Percentiles rank a stretch among this genome's conserved stretches.
These are phyloP conservation scores for Hanseniaspora taiwanica DNA, from an alignment of 805 yeast species.

Conservation along the genomic window DNA sequence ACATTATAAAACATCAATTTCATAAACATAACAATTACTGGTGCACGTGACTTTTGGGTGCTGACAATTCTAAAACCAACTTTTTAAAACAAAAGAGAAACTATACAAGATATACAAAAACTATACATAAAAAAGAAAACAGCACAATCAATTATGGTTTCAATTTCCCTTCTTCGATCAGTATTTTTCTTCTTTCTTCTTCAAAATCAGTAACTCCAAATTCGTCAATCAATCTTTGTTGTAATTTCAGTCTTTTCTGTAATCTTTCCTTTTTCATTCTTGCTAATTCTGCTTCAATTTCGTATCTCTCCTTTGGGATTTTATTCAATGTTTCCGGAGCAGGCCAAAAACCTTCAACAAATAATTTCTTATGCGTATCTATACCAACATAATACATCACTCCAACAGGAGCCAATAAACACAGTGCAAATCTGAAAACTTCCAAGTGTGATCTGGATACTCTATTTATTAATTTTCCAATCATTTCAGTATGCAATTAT, in stretches of 20 bases:
- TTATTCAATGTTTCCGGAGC: constrained; percentile 85
- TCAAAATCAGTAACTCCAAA: constrained; percentile 48
- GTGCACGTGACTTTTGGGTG: too few species aligned
- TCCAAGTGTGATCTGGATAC: constrained; percentile 40
- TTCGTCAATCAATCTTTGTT: constrained; percentile 49
- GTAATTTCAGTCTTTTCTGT: constrained; percentile 61
- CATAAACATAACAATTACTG: too few species aligned
- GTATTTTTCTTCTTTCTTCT: constrained; percentile 28
- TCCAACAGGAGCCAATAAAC: constrained; percentile 73
- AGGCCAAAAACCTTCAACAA: constrained; percentile 94
- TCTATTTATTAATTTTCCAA: constrained; percentile 15
- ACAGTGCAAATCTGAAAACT: constrained; percentile 59
- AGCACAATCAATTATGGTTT: too few species aligned
- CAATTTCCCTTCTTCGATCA: constrained; percentile 14
- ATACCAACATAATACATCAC: constrained; percentile 90
- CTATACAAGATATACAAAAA: too few species aligned
- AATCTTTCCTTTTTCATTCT: constrained; percentile 65
- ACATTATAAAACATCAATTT: too few species aligned
- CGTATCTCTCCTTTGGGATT: constrained; percentile 86
- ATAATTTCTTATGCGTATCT: constrained; percentile 77
- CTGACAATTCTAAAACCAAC: too few species aligned
- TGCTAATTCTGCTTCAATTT: constrained; percentile 82
- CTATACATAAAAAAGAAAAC: too few species aligned
- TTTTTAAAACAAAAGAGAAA: too few species aligned
- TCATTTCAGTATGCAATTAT: constrained; percentile 6